A percentile compares a stretch with the other conserved stretches of the same genome.
Evolutionary conservation across 208 protist genomes (phyloP).

Genomic region (Crithidia expoeki): DNA sequence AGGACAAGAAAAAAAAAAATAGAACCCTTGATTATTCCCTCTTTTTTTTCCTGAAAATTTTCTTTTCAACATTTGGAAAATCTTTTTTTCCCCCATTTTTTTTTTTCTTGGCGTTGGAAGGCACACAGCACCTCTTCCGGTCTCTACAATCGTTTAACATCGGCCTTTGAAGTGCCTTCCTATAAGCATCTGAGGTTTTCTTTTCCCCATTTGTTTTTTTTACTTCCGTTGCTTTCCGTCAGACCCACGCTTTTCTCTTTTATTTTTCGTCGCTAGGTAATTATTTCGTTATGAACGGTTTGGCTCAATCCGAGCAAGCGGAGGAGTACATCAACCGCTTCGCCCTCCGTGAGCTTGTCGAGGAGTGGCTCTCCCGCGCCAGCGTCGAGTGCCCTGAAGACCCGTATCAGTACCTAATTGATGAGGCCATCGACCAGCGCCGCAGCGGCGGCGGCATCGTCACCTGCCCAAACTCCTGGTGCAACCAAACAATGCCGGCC

Average conservation of each 20-base stretch:
- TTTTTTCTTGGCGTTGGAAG: too few species aligned
- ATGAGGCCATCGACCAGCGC: constrained; percentile 52
- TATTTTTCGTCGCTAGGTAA: constrained; percentile 19
- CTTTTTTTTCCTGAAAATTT: constrained; percentile 1
- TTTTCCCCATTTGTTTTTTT: constrained; percentile 6
- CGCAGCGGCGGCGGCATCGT: constrained; percentile 64
- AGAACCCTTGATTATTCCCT: too few species aligned
- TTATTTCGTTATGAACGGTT: constrained; percentile 14
- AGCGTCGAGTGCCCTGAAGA: constrained; percentile 54
- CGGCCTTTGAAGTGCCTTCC: too few species aligned
- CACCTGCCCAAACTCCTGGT: constrained; percentile 81
- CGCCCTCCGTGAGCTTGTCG: constrained; percentile 61
- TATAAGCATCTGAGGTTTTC: background rate
- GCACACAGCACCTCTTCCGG: too few species aligned
- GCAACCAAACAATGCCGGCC: constrained; percentile 70
- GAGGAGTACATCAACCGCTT: constrained; percentile 71
- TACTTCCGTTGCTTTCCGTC: constrained; percentile 15
- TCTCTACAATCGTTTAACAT: too few species aligned
- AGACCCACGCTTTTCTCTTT: too few species aligned
- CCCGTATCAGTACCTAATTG: constrained; percentile 69
- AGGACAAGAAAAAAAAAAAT: too few species aligned
- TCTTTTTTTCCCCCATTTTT: constrained; percentile 8
- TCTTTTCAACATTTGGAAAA: constrained; percentile 17
- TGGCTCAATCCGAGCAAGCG: constrained; percentile 25
- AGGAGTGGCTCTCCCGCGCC: constrained; percentile 64